A percentile compares a stretch with the other conserved stretches of the same genome.
These are phyloP conservation scores for Neoascochyta sp. DNA, from an alignment of 2,329 filamentous ascomycete species.

Conservation along the genomic window DNA sequence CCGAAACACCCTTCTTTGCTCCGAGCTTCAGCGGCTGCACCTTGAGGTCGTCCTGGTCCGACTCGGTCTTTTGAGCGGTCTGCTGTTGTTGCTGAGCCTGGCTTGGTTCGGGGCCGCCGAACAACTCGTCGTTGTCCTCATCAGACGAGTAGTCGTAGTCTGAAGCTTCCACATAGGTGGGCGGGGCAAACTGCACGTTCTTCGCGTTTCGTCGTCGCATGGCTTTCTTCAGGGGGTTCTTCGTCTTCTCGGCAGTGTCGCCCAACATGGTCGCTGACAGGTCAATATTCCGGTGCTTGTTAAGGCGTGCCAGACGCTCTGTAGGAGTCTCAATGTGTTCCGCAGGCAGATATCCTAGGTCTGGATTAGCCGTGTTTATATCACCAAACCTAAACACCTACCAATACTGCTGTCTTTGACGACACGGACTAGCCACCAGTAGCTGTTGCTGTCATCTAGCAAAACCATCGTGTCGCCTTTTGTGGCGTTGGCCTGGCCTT, in stretches of 20 bases:
- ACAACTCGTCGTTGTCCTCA: slow-evolving; percentile 57
- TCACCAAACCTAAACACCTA: slow-evolving; percentile 34
- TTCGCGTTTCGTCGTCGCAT: slow-evolving; percentile 80
- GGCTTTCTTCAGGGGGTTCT: slow-evolving; percentile 76
- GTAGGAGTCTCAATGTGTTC: slow-evolving; percentile 98
- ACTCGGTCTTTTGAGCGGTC: slow-evolving; percentile 34
- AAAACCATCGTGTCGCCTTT: slow-evolving; percentile 99
- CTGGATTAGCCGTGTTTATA: slow-evolving; percentile 2
- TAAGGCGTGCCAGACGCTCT: slow-evolving; percentile 85
- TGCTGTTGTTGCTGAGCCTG: slow-evolving; percentile 22
- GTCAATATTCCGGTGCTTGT: slow-evolving; percentile 98
- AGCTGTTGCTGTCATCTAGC: slow-evolving; percentile 97
- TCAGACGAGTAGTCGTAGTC: slow-evolving; percentile 81
- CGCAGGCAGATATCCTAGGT: slow-evolving; percentile 87
- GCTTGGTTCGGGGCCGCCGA: slow-evolving; percentile 36
- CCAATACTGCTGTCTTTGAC: slow-evolving; percentile 97
- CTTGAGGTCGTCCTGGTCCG: slow-evolving; percentile 40
- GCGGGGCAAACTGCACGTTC: slow-evolving; percentile 78
- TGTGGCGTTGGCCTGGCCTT: slow-evolving; percentile 95
- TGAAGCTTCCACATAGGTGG: slow-evolving; percentile 83
- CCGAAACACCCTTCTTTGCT: slow-evolving; percentile 32
- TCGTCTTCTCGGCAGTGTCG: slow-evolving; percentile 73
- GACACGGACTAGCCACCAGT: slow-evolving; percentile 97
- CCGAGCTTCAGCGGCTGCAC: slow-evolving; percentile 40
- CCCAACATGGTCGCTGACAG: slow-evolving; percentile 68